phyloP scores from a whole-genome alignment of 192 early-diverging fungal species.

The Gonapodya prolifera region DNA sequence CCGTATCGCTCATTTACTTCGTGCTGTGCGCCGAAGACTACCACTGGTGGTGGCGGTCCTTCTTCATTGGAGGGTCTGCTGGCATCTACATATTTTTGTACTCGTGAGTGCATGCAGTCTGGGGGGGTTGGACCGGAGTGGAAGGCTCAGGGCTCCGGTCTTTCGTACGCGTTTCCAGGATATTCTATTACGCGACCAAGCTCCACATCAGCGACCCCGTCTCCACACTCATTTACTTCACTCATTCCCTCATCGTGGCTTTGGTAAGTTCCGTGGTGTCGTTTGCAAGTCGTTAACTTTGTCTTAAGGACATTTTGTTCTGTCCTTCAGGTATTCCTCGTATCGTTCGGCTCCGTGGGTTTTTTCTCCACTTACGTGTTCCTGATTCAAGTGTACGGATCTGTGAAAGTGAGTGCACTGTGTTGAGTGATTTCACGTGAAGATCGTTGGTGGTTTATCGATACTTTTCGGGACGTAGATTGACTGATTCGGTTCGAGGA shows the following conservation, averaged over 20 bases:
- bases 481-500: too few relatives aligned
- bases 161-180: constrained; percentile 20
- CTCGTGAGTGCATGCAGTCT: too few relatives aligned
- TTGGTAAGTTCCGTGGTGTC: too few relatives aligned
- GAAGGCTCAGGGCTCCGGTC: too few relatives aligned
- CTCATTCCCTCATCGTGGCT: constrained; percentile 6
- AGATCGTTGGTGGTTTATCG: background rate
- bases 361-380: background rate
- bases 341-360: background rate
- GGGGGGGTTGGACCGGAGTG: too few relatives aligned
- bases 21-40: constrained; percentile 32
- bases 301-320: too few relatives aligned
- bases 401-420: background rate
- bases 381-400: background rate
- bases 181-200: constrained; percentile 61
- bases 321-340: too few relatives aligned
- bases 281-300: too few relatives aligned
- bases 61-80: constrained; percentile 59
- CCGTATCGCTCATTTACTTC: constrained; percentile 57
- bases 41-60: constrained; percentile 71
- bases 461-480: background rate
- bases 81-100: constrained; percentile 71
- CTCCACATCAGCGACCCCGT: constrained; percentile 48
- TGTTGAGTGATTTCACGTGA: background rate
- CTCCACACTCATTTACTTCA: constrained; percentile 64